Conservation (phyloP, 257 asterid genomes). For the Nicotiana knightiana region DNA sequence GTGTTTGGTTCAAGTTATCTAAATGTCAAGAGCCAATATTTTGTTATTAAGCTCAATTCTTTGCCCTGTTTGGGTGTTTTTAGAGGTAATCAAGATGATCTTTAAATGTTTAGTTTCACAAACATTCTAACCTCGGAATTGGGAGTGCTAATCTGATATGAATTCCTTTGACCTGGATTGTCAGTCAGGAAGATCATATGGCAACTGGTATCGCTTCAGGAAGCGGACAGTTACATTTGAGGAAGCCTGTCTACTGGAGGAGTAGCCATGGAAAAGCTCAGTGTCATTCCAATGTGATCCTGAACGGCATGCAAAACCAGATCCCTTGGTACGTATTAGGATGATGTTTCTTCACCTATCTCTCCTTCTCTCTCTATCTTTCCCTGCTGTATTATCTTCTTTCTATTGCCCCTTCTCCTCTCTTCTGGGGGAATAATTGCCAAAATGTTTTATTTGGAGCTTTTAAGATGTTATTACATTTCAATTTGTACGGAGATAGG, state of each 20-base stretch:
- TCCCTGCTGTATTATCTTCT: constrained; percentile 4
- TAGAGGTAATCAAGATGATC: neutral
- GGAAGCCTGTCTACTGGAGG: constrained; percentile 32
- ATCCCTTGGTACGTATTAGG: constrained; percentile 50
- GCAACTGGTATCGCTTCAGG: constrained; percentile 61
- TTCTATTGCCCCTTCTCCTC: neutral
- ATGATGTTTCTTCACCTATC: neutral
- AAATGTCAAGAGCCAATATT: neutral
- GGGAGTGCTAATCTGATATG: neutral
- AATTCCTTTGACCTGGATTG: neutral
- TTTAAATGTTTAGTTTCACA: neutral
- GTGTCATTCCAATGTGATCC: constrained; percentile 28
- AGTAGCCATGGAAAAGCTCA: constrained; percentile 40
- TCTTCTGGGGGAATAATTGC: neutral
- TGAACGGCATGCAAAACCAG: constrained; percentile 40
- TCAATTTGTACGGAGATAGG: neutral
- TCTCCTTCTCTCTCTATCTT: neutral
- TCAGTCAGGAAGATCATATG: constrained; percentile 45
- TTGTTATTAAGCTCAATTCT: neutral
- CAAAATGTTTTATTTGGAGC: neutral
- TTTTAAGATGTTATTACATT: neutral
- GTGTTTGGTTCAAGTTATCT: neutral
- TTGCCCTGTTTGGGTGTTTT: neutral
- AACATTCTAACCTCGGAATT: neutral
- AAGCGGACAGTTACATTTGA: constrained; percentile 42